Conservation (phyloP, 768 basidiomycete species). For the Russula lepida region DNA sequence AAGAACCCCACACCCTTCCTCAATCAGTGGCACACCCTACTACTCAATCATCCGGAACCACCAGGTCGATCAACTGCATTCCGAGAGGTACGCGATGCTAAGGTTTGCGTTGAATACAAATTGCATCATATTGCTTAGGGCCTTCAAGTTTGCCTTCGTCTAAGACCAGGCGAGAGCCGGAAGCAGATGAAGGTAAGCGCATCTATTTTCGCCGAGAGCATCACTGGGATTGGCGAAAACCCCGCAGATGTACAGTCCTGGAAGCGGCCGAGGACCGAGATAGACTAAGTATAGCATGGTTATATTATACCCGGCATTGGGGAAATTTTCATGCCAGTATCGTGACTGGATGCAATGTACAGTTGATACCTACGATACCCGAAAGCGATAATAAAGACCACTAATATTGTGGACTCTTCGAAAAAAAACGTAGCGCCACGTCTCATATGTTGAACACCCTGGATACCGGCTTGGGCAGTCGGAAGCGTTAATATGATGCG, state of each 20-base stretch:
- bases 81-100: conserved; percentile 3
- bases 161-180: neutral
- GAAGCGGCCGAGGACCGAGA: conserved; percentile 10
- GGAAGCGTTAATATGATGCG: neutral
- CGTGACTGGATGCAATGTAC: neutral
- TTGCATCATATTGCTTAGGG: neutral
- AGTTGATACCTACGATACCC: neutral
- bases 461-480: neutral
- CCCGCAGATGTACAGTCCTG: conserved; percentile 1
- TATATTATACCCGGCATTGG: neutral
- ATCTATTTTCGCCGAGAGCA: neutral
- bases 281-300: neutral
- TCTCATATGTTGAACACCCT: neutral
- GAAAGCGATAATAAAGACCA: neutral
- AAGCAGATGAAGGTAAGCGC: conserved; percentile 2
- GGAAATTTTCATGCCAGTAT: neutral
- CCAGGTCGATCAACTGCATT: neutral
- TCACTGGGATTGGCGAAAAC: neutral
- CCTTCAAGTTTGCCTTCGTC: conserved; percentile 1
- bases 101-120: neutral
- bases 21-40: neutral
- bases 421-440: neutral
- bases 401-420: neutral
- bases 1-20: neutral
- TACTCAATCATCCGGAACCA: neutral